phyloP scores from a whole-genome alignment of 306 rosid genomes.

The Trichosanthes truncata region DNA sequence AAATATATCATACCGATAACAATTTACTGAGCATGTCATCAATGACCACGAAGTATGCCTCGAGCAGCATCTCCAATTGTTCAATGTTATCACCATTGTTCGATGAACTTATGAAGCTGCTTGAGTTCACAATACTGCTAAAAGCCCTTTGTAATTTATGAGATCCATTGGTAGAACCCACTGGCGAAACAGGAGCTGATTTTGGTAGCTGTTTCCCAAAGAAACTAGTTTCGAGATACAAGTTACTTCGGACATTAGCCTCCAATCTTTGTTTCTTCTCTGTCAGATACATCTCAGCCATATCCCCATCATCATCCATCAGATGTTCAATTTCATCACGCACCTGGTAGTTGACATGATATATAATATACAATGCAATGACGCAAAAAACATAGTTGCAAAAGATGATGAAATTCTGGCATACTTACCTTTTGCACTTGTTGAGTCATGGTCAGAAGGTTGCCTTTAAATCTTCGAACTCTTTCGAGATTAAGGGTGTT shows the following conservation, averaged over 20 bases:
- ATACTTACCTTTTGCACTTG: slow-evolving; percentile 82
- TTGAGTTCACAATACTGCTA: slow-evolving; percentile 51
- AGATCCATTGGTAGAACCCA: slow-evolving; percentile 30
- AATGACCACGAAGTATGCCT: slow-evolving; percentile 39
- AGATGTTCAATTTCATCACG: slow-evolving; percentile 41
- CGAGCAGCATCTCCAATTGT: slow-evolving; percentile 48
- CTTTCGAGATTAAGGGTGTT: slow-evolving; percentile 84
- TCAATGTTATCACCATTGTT: slow-evolving; percentile 51
- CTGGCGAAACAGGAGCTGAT: slow-evolving; percentile 83
- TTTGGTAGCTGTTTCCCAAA: slow-evolving; percentile 29
- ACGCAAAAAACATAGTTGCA: not conserved
- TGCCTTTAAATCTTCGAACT: slow-evolving; percentile 91
- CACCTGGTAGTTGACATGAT: slow-evolving; percentile 28
- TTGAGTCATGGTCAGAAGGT: slow-evolving; percentile 84
- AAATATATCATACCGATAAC: slow-evolving; percentile 29
- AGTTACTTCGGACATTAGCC: slow-evolving; percentile 36
- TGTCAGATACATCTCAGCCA: slow-evolving; percentile 46
- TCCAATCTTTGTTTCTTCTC: slow-evolving; percentile 35
- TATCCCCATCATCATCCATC: slow-evolving; percentile 44
- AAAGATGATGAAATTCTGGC: slow-evolving; percentile 4
- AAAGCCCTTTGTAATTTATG: slow-evolving; percentile 64
- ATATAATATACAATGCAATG: not conserved
- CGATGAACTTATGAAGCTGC: slow-evolving; percentile 54
- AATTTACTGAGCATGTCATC: slow-evolving; percentile 37
- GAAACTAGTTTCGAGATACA: slow-evolving; percentile 22